Evolutionary conservation across 1,284 basidiomycete genomes (phyloP), one percentile per base, ranked within the genome.

Genomic region (Dichomitus squalens): DNA sequence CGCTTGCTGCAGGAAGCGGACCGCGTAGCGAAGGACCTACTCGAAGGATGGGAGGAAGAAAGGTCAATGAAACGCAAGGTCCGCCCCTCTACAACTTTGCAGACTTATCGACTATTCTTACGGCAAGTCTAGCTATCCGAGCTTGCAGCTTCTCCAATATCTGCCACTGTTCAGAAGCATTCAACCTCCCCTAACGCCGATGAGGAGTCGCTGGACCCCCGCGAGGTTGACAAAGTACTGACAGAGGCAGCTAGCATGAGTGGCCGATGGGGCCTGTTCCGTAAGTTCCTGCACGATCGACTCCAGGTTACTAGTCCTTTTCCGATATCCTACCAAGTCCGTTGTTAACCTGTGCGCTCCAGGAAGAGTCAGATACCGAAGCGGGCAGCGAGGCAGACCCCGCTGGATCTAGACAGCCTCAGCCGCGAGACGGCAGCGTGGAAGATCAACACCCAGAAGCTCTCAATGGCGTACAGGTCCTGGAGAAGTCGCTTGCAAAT

Each of bases 11-110:
- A 86, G 53, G 96, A 98, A 72, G 93, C 92, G 63, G 95, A 98
- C 72, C 80, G 87, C 21, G 88, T 96, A 6, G 88, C 94, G 0
- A 82, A 84, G 61, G 81, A 83, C 39, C 79, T 97, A 3, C 76
- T 96, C 11, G 86, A 88, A 55, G 86, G 88, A 8, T 99, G 96
- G 96, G 90, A 92, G 65, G 95, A 97, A 69, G 94, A 96, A 67
- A 78, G 95, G 39, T 76, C 77, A 16, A 82, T 92, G 70, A 82
- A 84, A 66, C 83, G 88, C 50, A 93, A 90, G 80, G 90, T 88
- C 60, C 44, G 59, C 38, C 34, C 18, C 23, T 40, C 12, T 18
- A 20, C 20, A 25, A 3, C 11, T n/a, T 3, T 20, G 27, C n/a
- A 7, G 18, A 39, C 11, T 38, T 2, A 7, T 4, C n/a, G 21